Base-by-base conservation (phyloP, 164 flowering plant genomes). In the Vitis cinerea region DNA sequence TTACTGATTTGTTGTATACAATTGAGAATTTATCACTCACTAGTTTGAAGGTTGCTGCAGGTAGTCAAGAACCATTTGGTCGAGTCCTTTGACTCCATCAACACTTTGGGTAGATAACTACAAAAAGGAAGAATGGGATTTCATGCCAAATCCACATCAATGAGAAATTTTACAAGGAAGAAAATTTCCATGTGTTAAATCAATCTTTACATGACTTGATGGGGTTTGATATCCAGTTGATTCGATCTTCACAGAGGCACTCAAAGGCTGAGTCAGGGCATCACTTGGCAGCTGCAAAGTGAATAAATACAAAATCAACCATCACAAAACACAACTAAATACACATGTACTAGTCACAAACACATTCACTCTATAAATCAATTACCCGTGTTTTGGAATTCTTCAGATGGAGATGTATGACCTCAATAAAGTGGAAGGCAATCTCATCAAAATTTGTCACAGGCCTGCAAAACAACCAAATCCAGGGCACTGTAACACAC, bases 381-480 rank as follows among this genome's bases (percentile, higher is more conserved):
- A 67, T 13, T 80, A 88, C 90, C 90, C 79, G 83, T 54, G 61
- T 17, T 49, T 73, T 83, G 50, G 84, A 74, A 31, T 75, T 83
- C 71, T 73, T 71, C 68, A 83, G 65, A 71, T 89, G 83, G 70
- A 72, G 68, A 63, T 84, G 84, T 37, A 89, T 81, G 73, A 87
- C 84, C 8, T 87, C 87, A 58, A 85, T 78, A 65, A 79, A 84
- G 71, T 89, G 93, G 74, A 71, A 79, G 27, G 91, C 69, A 16
- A 89, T 66, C 76, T 89, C 91, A 74, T 89, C 84, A 53, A 82
- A 87, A 63, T 84, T 81, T 27, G 75, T 77, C 71, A 89, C 81
- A 68, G 88, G 91, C 88, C 93, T 89, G 83, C 27, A 44, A 75
- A 60, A 44, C 61, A 61, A 23, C 10, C 15, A 29, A 54, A 47